phyloP scores from a whole-genome alignment of 2,329 filamentous ascomycete genomes.

The Diplodia seriata region DNA sequence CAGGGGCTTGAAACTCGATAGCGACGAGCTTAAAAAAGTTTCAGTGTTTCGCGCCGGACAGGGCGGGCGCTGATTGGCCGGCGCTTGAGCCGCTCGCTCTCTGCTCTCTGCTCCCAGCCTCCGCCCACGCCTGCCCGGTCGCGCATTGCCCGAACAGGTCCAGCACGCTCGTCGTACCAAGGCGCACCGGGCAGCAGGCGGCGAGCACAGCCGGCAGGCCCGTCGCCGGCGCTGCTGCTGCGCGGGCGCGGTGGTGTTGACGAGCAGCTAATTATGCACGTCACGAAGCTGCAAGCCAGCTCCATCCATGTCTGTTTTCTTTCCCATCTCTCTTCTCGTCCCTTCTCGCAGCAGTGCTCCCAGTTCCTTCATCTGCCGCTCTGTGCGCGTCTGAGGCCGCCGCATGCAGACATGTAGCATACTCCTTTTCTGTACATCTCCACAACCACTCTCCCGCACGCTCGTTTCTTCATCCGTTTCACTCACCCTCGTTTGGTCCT shows the following conservation, averaged over 20 bases:
- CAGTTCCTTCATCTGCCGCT: conserved; percentile 25
- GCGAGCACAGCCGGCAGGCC: conserved; percentile 22
- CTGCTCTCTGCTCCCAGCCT: conserved; percentile 20
- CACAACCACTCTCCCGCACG: conserved; percentile 30
- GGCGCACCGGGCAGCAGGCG: conserved; percentile 26
- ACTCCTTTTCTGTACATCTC: conserved; percentile 30
- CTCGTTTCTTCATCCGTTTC: conserved; percentile 42
- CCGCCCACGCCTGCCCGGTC: conserved; percentile 22
- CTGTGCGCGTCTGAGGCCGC: conserved; percentile 20
- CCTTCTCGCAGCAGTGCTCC: conserved; percentile 28
- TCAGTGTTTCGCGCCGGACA: conserved; percentile 28
- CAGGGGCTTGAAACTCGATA: conserved; percentile 31
- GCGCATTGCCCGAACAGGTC: conserved; percentile 28
- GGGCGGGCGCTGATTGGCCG: conserved; percentile 24
- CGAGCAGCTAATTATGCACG: conserved; percentile 32
- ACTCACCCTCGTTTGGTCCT: conserved; percentile 42
- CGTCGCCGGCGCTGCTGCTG: not conserved
- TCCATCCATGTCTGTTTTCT: conserved; percentile 33
- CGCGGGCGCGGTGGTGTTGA: conserved; percentile 25
- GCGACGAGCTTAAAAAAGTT: conserved; percentile 31
- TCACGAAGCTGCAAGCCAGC: conserved; percentile 32
- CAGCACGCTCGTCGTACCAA: conserved; percentile 24
- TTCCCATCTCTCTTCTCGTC: conserved; percentile 30
- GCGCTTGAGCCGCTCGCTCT: conserved; percentile 31
- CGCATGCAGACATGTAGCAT: conserved; percentile 33